Conservation (phyloP, 1,284 basidiomycete species). For the Cystobasidiaceae sp. region DNA sequence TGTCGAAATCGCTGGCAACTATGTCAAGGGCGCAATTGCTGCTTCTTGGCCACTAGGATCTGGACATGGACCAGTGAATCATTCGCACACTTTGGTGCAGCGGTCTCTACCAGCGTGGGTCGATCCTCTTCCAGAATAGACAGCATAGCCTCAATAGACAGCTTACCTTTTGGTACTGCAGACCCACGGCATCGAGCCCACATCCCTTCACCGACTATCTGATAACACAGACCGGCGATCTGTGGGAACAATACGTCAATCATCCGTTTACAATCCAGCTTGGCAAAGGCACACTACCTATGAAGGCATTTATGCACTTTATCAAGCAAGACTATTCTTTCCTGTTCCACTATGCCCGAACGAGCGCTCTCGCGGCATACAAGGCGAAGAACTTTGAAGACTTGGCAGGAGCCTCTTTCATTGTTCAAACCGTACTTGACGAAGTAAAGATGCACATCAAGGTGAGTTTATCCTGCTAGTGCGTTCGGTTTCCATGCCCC, state of each 20-base stretch:
- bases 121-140: not conserved
- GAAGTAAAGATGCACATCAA: conserved; percentile 69
- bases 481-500: not conserved
- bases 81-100: conserved; percentile 61
- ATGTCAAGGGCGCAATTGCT: conserved; percentile 71
- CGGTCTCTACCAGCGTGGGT: conserved; percentile 53
- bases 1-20: conserved; percentile 58
- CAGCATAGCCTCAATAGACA: not conserved
- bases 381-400: conserved; percentile 64
- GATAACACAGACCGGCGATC: conserved; percentile 51
- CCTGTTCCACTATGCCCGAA: conserved; percentile 67
- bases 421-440: conserved; percentile 60
- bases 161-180: conserved; percentile 41
- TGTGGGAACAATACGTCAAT: conserved; percentile 44
- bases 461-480: conserved; percentile 39
- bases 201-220: conserved; percentile 65
- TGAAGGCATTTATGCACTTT: conserved; percentile 63
- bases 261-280: conserved; percentile 37
- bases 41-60: conserved; percentile 65
- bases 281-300: conserved; percentile 38
- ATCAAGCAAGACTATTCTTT: conserved; percentile 65
- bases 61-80: conserved; percentile 83
- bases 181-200: conserved; percentile 60
- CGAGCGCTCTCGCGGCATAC: conserved; percentile 62
- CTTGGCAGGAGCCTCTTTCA: conserved; percentile 62